Percentiles rank a stretch among this genome's conserved stretches.
phyloP scores from a whole-genome alignment of 345 rosid species.

The Sisymbrium irio region DNA sequence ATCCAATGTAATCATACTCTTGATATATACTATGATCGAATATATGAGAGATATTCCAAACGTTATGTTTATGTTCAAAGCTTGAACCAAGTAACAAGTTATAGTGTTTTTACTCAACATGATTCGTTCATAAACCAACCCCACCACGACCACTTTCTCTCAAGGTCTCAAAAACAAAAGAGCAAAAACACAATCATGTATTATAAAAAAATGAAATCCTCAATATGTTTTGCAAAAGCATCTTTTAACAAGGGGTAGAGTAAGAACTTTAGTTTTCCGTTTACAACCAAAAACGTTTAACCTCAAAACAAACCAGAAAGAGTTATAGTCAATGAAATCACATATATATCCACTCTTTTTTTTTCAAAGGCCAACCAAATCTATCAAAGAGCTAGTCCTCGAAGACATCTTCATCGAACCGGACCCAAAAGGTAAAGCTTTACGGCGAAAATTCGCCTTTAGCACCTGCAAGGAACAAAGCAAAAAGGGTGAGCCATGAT shows the following conservation, averaged over 20 bases:
- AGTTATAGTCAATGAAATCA: background rate
- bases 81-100: too few relatives aligned
- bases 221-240: background rate
- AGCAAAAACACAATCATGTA: background rate
- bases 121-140: background rate
- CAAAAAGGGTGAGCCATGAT: conserved; percentile 5
- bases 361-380: background rate
- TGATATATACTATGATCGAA: too few relatives aligned
- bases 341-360: background rate
- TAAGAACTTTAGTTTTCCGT: too few relatives aligned
- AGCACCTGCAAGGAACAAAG: conserved; percentile 7
- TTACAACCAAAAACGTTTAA: background rate
- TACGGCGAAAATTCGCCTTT: background rate
- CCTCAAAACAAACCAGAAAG: background rate
- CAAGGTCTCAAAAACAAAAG: background rate
- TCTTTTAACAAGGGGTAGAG: background rate
- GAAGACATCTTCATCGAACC: background rate
- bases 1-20: too few relatives aligned
- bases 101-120: too few relatives aligned
- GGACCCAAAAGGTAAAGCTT: background rate
- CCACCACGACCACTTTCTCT: background rate
- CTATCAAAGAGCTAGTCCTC: background rate
- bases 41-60: too few relatives aligned
- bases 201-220: background rate
- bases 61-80: too few relatives aligned